phyloP scores from a whole-genome alignment of 345 rosid genomes.

The Lepidium sativum region DNA sequence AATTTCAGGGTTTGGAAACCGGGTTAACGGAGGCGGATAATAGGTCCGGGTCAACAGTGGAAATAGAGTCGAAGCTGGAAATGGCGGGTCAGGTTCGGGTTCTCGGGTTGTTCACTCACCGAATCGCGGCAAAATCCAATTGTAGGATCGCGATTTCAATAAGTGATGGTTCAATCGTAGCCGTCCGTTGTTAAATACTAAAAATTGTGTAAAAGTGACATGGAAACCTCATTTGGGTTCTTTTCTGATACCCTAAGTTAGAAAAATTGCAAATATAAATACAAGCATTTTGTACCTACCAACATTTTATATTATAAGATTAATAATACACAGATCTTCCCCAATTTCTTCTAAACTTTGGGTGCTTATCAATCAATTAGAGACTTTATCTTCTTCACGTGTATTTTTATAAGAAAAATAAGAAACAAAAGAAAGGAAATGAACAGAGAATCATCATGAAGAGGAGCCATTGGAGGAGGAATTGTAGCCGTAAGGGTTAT shows the following conservation, averaged over 20 bases:
- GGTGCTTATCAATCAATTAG: not conserved
- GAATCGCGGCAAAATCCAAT: constrained; percentile 41
- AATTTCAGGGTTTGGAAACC: not conserved
- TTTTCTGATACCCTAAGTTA: constrained; percentile 3
- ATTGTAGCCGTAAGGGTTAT: constrained; percentile 83
- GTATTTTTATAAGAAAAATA: not conserved
- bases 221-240: not conserved
- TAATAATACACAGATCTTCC: not conserved
- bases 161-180: constrained; percentile 76
- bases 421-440: not conserved
- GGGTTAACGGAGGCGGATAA: constrained; percentile 24
- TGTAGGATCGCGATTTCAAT: constrained; percentile 64
- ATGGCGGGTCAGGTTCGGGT: constrained; percentile 83
- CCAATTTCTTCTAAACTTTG: not conserved
- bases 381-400: not conserved
- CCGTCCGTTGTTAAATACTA: constrained; percentile 59
- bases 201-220: not conserved
- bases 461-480: constrained; percentile 31
- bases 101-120: constrained; percentile 68
- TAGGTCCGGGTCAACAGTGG: constrained; percentile 68
- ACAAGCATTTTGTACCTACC: not conserved
- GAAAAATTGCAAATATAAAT: constrained; percentile 18
- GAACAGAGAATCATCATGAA: not conserved
- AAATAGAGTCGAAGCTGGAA: constrained; percentile 61
- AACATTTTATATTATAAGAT: constrained; percentile 3